Conservation (phyloP, 129 eudicot species). For the Calendula officinalis region DNA sequence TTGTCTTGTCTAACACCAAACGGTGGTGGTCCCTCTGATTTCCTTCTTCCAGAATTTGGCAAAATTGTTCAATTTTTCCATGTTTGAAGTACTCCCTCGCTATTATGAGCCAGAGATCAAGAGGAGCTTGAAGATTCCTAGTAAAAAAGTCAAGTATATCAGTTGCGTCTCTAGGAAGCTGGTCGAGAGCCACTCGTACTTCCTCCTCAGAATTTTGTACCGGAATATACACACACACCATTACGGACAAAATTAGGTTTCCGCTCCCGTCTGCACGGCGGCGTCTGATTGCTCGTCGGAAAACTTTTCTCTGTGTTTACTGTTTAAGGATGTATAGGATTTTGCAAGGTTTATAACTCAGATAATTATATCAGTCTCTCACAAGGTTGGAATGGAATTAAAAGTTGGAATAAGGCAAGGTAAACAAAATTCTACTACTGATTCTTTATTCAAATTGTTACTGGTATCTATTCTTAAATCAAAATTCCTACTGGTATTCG, state of each 20-base stretch:
- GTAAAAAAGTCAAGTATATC: constrained; percentile 97
- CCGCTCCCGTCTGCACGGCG: background rate
- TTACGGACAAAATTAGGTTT: constrained; percentile 25
- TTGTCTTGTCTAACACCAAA: too few relatives aligned
- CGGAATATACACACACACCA: constrained; percentile 93
- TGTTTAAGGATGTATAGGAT: too few relatives aligned
- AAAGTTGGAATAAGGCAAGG: too few relatives aligned
- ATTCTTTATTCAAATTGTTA: too few relatives aligned
- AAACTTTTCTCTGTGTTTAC: background rate
- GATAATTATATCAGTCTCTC: too few relatives aligned
- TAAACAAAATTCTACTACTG: too few relatives aligned
- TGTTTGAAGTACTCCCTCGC: constrained; percentile 99
- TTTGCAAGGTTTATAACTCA: too few relatives aligned
- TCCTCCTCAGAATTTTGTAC: constrained; percentile 96
- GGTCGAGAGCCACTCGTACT: constrained; percentile 88
- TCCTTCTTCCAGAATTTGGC: constrained; percentile 97
- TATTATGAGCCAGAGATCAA: constrained; percentile 95
- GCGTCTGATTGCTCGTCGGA: constrained; percentile 4
- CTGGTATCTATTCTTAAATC: too few relatives aligned
- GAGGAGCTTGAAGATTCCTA: constrained; percentile 99
- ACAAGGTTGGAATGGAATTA: too few relatives aligned
- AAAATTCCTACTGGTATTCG: too few relatives aligned
- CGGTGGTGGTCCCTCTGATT: too few relatives aligned
- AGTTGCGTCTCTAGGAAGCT: constrained; percentile 92
- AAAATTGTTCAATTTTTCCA: constrained; percentile 84